Conservation (phyloP, 306 rosid species). For the Chamaecrista fasciculata region DNA sequence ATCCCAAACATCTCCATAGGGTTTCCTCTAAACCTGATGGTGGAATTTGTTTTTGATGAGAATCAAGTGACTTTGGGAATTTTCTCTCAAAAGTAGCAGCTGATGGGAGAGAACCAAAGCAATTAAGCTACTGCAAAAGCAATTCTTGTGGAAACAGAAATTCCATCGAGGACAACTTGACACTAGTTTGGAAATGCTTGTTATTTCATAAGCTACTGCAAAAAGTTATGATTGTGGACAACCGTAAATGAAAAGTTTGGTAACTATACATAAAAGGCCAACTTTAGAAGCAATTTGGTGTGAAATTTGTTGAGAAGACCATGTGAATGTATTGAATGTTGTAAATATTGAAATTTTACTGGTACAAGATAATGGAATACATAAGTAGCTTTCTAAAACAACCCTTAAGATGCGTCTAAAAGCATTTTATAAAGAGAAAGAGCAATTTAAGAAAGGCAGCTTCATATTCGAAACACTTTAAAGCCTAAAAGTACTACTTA, state of each 20-base stretch:
- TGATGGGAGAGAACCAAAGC: too few relatives aligned
- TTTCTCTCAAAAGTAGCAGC: too few relatives aligned
- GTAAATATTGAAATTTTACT: too few relatives aligned
- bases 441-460: background rate
- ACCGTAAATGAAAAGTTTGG: background rate
- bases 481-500: slow-evolving; percentile 13
- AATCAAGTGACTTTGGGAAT: too few relatives aligned
- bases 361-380: background rate
- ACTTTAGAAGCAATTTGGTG: background rate
- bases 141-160: background rate
- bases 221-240: background rate
- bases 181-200: background rate
- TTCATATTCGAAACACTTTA: too few relatives aligned
- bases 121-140: too few relatives aligned
- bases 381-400: background rate
- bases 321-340: background rate
- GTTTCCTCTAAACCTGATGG: too few relatives aligned
- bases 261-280: background rate
- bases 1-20: too few relatives aligned
- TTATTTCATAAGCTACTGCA: background rate
- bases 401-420: background rate
- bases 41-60: too few relatives aligned
- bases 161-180: background rate
- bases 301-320: background rate
- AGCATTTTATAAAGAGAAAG: background rate